Evolutionary conservation across 345 rosid genomes (phyloP), one percentile per base, ranked within the genome.

Genomic region (Eucalyptus pauciflora): DNA sequence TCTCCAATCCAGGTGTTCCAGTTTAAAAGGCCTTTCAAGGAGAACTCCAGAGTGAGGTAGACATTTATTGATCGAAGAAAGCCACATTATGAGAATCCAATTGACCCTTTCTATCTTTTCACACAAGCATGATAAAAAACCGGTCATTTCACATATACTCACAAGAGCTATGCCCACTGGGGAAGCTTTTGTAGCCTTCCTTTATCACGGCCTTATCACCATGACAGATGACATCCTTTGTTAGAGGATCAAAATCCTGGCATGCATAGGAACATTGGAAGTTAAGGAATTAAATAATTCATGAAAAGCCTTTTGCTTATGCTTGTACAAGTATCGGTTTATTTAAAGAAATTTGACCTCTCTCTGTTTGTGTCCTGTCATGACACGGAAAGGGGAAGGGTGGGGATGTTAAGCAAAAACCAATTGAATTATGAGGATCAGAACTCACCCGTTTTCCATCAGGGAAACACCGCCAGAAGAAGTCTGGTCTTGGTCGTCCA

Each of bases 181-280:
- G 96, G 60, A 95, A 95, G 87, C 97, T 95, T 91, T 95, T 95
- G 90, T 94, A 93, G 83, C 97, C 97, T 93, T 95, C 97, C 93
- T 91, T 95, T 86, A 95, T 92, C 60, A 87, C 71, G 45, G 52
- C 88, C 33, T 89, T 60, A 60, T 92, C 43, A 88, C 97, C 96
- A 90, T 91, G 90, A 83, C 97, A 95, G 50, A 92, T 80, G 85
- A 95, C 96, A 91, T 93, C 92, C 48, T 87, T 89, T 3, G 93
- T 89, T 12, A 87, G 86, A 37, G 86, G 25, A 56, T 94, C 89
- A 89, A 93, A 95, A 83, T 88, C 92, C 97, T 94, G 93, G 76
- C 71, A 86, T 69, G 50, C 69, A 87, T 46, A 60, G 13, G 85
- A 87, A 45, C 48, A 41, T 37, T 18, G 64, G 87, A 86, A 86